Base-by-base conservation (phyloP, 352 stramenopile genomes). In the Phytophthora colocasiae region DNA sequence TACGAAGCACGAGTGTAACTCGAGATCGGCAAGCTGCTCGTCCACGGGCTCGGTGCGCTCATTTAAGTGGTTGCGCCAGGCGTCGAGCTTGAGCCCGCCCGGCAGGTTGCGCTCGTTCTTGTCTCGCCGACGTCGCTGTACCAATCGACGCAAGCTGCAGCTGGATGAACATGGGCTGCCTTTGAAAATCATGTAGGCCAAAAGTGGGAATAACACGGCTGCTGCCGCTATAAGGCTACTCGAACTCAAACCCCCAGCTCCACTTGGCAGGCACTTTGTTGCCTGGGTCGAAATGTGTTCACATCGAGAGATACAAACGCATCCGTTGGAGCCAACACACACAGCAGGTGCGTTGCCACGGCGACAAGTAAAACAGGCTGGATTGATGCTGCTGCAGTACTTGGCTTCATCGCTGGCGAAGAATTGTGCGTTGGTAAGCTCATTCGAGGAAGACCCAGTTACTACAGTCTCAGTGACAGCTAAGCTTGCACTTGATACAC, bases 1-100 rank as follows among this genome's bases (percentile, higher is more conserved):
- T 47, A 72, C 58, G 58, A 72, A 72, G 50, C 64, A 69, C 32
- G 64, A 72, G 15, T 45, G 64, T 51, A 69, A n/a, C 58, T 72
- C 64, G 27, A 72, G 50, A 67, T 72, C 50, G 17, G 58, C 19
- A 49, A 63, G 46, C 46, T 53, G 54, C 19, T 53, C 64, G 46
- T 69, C 51, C 38, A 52, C 39, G 11, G 57, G 64, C 2, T 64
- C 58, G n/a, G 34, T 12, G 29, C 53, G 64, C 36, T 72, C 50
- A 4, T 51, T 59, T 11, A 72, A 17, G 44, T 72, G 64, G 40
- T 45, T 68, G 36, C 64, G 53, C 58, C 64, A 72, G 32, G 58
- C 50, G 14, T 72, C 64, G 22, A 72, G 64, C 58, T 69, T 60
- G 38, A 72, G 52, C 1, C 39, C 36, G 11, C 43, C 63, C 2